Conservation (phyloP, 202 grass and related monocot species). For the Carex arenaria region DNA sequence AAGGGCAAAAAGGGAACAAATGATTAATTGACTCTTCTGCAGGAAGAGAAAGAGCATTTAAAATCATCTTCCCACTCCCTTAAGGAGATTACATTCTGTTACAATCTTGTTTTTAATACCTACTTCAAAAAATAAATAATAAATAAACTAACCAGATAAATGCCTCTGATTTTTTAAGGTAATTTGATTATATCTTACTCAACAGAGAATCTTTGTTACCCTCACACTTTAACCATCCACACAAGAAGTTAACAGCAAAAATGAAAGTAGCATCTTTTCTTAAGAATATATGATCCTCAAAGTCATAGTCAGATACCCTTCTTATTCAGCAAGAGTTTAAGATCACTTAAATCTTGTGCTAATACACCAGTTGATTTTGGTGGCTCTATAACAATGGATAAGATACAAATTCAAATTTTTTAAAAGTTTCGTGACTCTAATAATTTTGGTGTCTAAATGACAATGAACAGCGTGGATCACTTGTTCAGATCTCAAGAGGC, state of each 20-base stretch:
- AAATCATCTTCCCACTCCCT: not conserved
- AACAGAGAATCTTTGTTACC: not conserved
- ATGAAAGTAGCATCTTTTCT: not conserved
- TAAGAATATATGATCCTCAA: not conserved
- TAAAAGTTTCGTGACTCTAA: too few species aligned
- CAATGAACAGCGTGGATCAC: not conserved
- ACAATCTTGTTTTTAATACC: too few species aligned
- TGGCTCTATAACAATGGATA: not conserved
- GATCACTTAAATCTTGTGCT: not conserved
- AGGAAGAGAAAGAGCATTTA: not conserved
- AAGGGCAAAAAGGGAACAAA: not conserved
- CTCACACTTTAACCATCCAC: not conserved
- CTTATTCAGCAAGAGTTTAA: not conserved
- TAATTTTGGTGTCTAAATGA: not conserved
- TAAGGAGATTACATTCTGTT: not conserved
- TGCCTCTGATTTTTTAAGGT: not conserved
- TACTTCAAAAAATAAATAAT: too few species aligned
- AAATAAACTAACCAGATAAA: not conserved
- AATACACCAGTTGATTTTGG: not conserved
- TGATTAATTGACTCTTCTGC: not conserved
- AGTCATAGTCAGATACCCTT: not conserved
- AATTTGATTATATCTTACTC: not conserved
- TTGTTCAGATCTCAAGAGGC: not conserved
- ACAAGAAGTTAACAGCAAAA: not conserved
- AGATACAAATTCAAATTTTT: too few species aligned